A percentile compares a stretch with the other conserved stretches of the same genome.
phyloP scores from a whole-genome alignment of 1,284 basidiomycete species.

The Lignosus rhinocerotis region DNA sequence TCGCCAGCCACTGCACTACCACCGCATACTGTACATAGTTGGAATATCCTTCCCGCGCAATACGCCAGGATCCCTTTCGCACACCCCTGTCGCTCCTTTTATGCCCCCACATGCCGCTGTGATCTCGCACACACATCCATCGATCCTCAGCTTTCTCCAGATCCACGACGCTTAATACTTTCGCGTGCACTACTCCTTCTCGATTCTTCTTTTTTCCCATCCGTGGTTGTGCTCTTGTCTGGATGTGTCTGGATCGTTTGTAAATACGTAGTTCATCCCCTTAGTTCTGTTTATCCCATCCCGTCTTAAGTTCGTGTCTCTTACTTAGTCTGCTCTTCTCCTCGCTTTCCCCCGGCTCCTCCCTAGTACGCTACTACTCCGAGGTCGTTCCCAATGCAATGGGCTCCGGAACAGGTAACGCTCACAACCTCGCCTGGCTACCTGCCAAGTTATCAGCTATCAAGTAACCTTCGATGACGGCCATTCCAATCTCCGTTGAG shows the following conservation, averaged over 20 bases:
- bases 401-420: neutral
- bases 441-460: neutral
- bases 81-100: constrained; percentile 22
- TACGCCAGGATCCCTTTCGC: constrained; percentile 14
- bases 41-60: constrained; percentile 19
- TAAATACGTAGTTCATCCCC: constrained; percentile 13
- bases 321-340: constrained; percentile 16
- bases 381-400: constrained; percentile 7
- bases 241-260: constrained; percentile 24
- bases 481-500: no score
- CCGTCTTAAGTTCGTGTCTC: constrained; percentile 1
- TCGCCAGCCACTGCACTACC: constrained; percentile 18
- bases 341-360: neutral
- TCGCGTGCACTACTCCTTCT: neutral
- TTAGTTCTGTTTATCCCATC: constrained; percentile 8
- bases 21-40: constrained; percentile 28
- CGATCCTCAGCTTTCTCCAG: constrained; percentile 3
- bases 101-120: constrained; percentile 20
- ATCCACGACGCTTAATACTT: constrained; percentile 17
- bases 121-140: constrained; percentile 9
- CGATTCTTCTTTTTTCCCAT: constrained; percentile 3
- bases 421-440: neutral
- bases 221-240: constrained; percentile 25
- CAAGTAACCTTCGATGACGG: neutral
- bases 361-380: constrained; percentile 15